Base-by-base conservation (phyloP, 2,329 filamentous ascomycete species). In the Penicillium paneum region DNA sequence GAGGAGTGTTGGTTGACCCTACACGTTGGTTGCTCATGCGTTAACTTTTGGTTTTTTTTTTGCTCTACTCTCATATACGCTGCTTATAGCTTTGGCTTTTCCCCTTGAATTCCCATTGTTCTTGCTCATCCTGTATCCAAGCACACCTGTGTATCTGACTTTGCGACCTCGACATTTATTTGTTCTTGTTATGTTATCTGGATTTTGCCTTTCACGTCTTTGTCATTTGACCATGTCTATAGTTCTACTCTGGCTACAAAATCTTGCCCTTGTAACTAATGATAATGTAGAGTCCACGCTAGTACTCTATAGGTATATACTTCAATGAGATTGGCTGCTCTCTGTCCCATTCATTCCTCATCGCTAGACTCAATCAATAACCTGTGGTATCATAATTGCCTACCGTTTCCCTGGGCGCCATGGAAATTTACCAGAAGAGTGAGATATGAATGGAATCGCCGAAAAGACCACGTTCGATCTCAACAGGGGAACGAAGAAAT, bases 101-200 rank as follows among this genome's bases (percentile, higher is more conserved):
- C 21, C 21, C 21, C 10, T 34, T 49, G 43, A 17, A 41, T 54
- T 52, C 41, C 49, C 49, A 44, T 43, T 35, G 28, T 10, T 3
- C 21, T 39, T 49, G 47, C 6, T 34, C 35, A 41, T 52, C 29
- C 13, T 53, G 47, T 49, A 41, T 49, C 36, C n/a, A 28, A 28
- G 13, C 31, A 44, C 32, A n/a, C 40, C 34, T 8, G 34, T 29
- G 28, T 54, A 44, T 21, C 7, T 26, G 52, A 34, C 39, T 38
- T 36, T 48, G 46, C 15, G 6, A 28, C 19, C 32, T 38, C 32
- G 39, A 19, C 28, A 21, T 39, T 19, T 38, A 44, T 21, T 54
- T 11, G 7, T 19, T 32, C 8, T 43, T 50, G 11, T 29, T 24
- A 29, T 38, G n/a, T 12, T 34, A 36, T 41, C 12, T 10, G 17